phyloP scores from a whole-genome alignment of 1,284 basidiomycete genomes.

The Pterulicium gracile region DNA sequence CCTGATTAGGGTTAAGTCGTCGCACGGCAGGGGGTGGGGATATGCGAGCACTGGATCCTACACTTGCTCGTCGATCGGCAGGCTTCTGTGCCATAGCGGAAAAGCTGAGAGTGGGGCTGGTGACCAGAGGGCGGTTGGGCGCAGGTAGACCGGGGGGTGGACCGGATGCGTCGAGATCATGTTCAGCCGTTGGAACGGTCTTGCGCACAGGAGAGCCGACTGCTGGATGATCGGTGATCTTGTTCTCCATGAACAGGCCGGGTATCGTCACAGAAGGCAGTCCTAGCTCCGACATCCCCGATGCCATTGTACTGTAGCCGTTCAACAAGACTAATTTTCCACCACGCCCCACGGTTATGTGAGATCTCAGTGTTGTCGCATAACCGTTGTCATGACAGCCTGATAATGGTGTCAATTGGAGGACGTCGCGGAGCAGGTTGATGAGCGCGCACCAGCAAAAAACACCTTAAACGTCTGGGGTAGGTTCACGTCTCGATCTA shows the following conservation, averaged over 20 bases:
- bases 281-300: constrained; percentile 43
- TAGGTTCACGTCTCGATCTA: constrained; percentile 49
- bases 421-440: constrained; percentile 6
- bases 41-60: background rate
- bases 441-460: constrained; percentile 38
- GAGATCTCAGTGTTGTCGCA: constrained; percentile 46
- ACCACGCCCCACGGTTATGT: constrained; percentile 52
- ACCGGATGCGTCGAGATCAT: constrained; percentile 15
- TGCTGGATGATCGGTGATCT: constrained; percentile 15
- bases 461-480: constrained; percentile 51
- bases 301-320: constrained; percentile 50
- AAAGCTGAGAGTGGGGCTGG: background rate
- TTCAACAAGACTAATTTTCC: constrained; percentile 59
- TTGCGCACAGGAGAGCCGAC: background rate
- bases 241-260: constrained; percentile 51
- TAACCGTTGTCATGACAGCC: constrained; percentile 72
- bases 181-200: background rate
- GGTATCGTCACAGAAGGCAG: constrained; percentile 45
- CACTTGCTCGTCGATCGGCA: background rate
- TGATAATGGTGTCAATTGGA: constrained; percentile 13
- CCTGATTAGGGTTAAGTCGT: constrained; percentile 38
- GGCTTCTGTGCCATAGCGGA: background rate
- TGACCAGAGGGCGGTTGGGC: constrained; percentile 5
- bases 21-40: constrained; percentile 9
- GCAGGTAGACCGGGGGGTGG: background rate